Evolutionary conservation across 441 rosid genomes (phyloP), one percentile per base, ranked within the genome.

Genomic region (Sinapis alba): DNA sequence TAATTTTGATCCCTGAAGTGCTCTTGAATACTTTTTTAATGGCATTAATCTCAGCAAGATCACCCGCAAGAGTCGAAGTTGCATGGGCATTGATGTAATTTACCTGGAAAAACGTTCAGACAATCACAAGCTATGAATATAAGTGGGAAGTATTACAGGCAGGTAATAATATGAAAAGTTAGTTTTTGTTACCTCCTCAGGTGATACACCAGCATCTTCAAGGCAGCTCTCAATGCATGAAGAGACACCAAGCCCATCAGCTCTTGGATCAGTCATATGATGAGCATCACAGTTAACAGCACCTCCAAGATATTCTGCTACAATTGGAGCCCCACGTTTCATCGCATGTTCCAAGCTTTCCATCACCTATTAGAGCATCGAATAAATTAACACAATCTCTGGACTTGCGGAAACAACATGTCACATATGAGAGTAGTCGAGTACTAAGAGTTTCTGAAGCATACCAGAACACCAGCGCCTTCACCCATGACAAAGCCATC

Each of bases 401-500:
- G 47, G 47, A 41, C 47, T 41, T 11, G 43, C 43, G 1, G 43
- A 36, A 11, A 36, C 13, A 36, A 3, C n/a, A 36, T 3, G 43
- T 36, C 43, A 8, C 4, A 6, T 28, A 5, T 28, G 32, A 5
- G 36, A 27, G 4, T 3, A 30, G 36, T n/a, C n/a, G n/a, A 30
- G 36, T 30, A 30, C 36, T 30, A 30, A 2, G 10, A 30, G 36
- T 30, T 30, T 30, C 36, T 30, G 6, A 30, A 30, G 9, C 67
- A 89, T 84, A 94, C 99, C 99, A 95, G 73, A n/a, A 95, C 88
- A 78, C 98, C 99, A 60, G 97, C 92, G 74, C 99, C 99, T 84
- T 95, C 99, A 68, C 99, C 99, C 99, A 95, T 92, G 26, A 95
- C 99, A 56, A 95, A 95, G 24, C 99, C 99, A 85, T 95, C 98